These are phyloP conservation scores for Pistacia atlantica DNA, from an alignment of 345 rosid species.

Conservation along the genomic window DNA sequence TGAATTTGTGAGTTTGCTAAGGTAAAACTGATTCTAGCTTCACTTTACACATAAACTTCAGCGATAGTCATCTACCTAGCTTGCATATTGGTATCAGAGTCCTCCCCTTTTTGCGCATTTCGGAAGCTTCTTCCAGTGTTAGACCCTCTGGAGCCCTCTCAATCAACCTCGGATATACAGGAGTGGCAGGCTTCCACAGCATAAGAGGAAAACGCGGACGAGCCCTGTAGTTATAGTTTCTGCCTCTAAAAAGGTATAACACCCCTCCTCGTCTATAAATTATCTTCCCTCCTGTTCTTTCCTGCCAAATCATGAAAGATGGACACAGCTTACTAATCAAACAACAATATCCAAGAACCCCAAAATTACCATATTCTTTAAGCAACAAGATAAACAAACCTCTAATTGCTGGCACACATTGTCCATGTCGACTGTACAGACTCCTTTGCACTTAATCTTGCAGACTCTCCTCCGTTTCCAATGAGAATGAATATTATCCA, in stretches of 20 bases:
- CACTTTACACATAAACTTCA: not conserved
- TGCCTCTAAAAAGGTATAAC: conserved; percentile 79
- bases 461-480: conserved; percentile 90
- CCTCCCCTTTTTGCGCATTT: conserved; percentile 85
- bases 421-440: conserved; percentile 92
- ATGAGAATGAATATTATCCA: conserved; percentile 84
- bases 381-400: conserved; percentile 40
- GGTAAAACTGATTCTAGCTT: conserved; percentile 7
- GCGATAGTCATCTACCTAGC: conserved; percentile 53
- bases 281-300: conserved; percentile 87
- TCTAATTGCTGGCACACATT: conserved; percentile 87
- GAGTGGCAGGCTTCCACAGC: conserved; percentile 89
- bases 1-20: conserved; percentile 12
- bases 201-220: conserved; percentile 87
- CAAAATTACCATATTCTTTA: not conserved
- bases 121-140: conserved; percentile 62
- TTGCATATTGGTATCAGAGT: conserved; percentile 73
- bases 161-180: conserved; percentile 81
- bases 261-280: conserved; percentile 79
- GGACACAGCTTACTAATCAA: conserved; percentile 8
- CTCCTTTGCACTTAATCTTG: conserved; percentile 94
- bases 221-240: conserved; percentile 84
- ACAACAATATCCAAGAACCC: not conserved
- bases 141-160: conserved; percentile 70
- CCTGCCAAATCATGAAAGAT: conserved; percentile 46